These are phyloP conservation scores for Cardiosporidium cionae DNA, from an alignment of 169 alveolate genomes.

Conservation along the genomic window DNA sequence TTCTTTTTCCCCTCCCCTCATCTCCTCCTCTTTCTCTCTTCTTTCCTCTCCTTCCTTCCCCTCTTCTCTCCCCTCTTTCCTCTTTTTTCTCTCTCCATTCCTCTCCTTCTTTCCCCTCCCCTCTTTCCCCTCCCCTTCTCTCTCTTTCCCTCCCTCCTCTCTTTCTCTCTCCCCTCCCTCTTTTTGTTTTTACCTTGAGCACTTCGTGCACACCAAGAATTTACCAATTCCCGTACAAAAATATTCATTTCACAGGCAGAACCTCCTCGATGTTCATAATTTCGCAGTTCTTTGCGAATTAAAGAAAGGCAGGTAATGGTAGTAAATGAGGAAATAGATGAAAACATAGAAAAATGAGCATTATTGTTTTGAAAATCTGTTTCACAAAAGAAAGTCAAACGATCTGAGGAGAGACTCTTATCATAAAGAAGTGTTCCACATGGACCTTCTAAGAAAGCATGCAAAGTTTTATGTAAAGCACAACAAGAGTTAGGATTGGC, in stretches of 20 bases:
- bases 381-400: slow-evolving; percentile 16
- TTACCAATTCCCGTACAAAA: slow-evolving; percentile 34
- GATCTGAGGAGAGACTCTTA: slow-evolving; percentile 17
- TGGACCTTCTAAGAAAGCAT: slow-evolving; percentile 26
- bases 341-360: too few relatives aligned
- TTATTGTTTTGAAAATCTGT: slow-evolving; percentile 14
- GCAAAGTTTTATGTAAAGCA: neutral
- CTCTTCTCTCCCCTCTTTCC: too few relatives aligned
- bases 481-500: neutral
- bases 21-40: too few relatives aligned
- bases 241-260: slow-evolving; percentile 33
- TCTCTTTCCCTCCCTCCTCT: too few relatives aligned
- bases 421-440: slow-evolving; percentile 27
- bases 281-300: slow-evolving; percentile 24
- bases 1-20: too few relatives aligned
- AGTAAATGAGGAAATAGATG: too few relatives aligned
- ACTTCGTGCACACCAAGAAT: slow-evolving; percentile 49
- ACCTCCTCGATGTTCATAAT: slow-evolving; percentile 25
- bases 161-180: too few relatives aligned
- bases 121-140: too few relatives aligned
- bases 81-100: too few relatives aligned
- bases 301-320: slow-evolving; percentile 39
- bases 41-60: too few relatives aligned
- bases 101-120: too few relatives aligned
- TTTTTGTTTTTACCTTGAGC: too few relatives aligned